Conservation (phyloP, 495 filamentous ascomycete genomes). For the Lasiosphaeris hirsuta region DNA sequence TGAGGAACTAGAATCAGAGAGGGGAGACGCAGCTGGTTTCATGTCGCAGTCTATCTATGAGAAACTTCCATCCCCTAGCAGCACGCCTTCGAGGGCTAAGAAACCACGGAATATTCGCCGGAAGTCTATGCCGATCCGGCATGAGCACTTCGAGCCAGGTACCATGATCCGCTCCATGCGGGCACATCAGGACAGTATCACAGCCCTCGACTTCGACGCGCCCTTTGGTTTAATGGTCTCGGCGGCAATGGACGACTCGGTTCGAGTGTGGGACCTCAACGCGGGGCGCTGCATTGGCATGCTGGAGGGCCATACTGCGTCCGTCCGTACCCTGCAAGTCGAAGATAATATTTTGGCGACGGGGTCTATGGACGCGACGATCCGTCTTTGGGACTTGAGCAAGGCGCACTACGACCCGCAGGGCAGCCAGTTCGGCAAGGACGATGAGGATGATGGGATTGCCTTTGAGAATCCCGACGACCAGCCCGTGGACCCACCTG, state of each 20-base stretch:
- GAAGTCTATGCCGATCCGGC: slow-evolving; percentile 89
- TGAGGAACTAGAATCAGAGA: slow-evolving; percentile 47
- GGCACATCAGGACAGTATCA: slow-evolving; percentile 86
- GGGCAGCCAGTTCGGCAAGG: slow-evolving; percentile 62
- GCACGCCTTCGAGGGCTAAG: slow-evolving; percentile 51
- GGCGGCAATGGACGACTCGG: slow-evolving; percentile 91
- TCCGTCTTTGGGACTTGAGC: slow-evolving; percentile 88
- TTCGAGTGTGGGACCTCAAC: slow-evolving; percentile 97
- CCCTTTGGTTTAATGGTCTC: slow-evolving; percentile 95
- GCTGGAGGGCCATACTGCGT: slow-evolving; percentile 91
- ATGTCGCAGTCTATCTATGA: slow-evolving; percentile 98
- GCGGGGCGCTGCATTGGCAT: slow-evolving; percentile 85
- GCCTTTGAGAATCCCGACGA: slow-evolving; percentile 59
- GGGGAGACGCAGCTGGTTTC: slow-evolving; percentile 63
- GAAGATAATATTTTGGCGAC: slow-evolving; percentile 96
- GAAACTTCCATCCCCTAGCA: slow-evolving; percentile 68
- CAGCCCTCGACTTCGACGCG: slow-evolving; percentile 89
- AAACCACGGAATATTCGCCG: slow-evolving; percentile 62
- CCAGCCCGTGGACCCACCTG: slow-evolving; percentile 57
- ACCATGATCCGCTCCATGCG: slow-evolving; percentile 82
- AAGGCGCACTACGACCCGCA: slow-evolving; percentile 56
- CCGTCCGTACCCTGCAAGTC: slow-evolving; percentile 87
- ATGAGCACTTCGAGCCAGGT: slow-evolving; percentile 92
- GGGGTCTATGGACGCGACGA: slow-evolving; percentile 92
- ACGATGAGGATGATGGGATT: slow-evolving; percentile 60